Conservation (phyloP, 306 rosid genomes). For the Castanospermum australe region DNA sequence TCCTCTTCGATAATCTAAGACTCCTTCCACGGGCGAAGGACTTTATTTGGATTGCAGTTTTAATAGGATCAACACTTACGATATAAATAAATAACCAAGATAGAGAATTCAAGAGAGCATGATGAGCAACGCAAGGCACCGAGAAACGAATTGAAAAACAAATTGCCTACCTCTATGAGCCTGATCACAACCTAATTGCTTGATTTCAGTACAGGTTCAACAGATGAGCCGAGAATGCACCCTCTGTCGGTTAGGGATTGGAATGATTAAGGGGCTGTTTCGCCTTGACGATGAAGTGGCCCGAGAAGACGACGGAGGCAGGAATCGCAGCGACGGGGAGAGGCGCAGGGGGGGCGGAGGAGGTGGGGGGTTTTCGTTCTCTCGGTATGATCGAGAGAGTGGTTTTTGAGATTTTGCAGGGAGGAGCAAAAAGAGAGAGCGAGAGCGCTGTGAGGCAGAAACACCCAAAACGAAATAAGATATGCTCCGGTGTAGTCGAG, state of each 20-base stretch:
- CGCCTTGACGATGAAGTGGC: background rate
- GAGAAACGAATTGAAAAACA: background rate
- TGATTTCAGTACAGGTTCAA: constrained; percentile 12
- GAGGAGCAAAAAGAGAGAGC: background rate
- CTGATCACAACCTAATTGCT: constrained; percentile 31
- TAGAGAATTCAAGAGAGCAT: background rate
- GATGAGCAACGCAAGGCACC: background rate
- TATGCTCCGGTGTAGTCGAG: background rate
- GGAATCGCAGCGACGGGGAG: background rate
- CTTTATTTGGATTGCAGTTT: background rate
- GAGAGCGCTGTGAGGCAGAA: background rate
- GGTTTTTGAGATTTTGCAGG: constrained; percentile 32
- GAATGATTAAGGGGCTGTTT: background rate
- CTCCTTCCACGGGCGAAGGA: background rate
- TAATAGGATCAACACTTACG: background rate
- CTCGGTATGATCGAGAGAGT: constrained; percentile 34
- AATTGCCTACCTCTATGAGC: constrained; percentile 34
- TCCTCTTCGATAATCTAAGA: background rate
- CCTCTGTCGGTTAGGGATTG: constrained; percentile 46
- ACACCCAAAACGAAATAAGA: background rate
- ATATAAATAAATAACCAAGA: background rate
- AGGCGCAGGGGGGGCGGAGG: background rate
- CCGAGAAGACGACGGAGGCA: constrained; percentile 3
- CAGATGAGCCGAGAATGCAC: constrained; percentile 25
- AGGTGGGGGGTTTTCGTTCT: background rate